phyloP scores from a whole-genome alignment of 2,329 filamentous ascomycete species.

The Decorospora gaudefroyi region DNA sequence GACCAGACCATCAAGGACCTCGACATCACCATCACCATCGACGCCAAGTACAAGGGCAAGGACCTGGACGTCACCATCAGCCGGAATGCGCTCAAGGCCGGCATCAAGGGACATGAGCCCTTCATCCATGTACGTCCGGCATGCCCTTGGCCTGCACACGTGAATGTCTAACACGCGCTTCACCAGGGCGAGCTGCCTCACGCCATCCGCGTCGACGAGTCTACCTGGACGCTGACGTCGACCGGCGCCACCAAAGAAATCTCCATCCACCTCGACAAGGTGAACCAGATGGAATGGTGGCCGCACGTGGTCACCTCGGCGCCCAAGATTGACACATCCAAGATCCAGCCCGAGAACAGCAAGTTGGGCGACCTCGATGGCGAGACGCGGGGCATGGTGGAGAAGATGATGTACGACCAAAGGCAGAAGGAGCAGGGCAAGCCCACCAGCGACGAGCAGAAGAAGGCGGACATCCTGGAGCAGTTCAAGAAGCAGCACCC shows the following conservation, averaged over 20 bases:
- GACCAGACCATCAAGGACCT: conserved; percentile 88
- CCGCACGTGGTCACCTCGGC: conserved; percentile 83
- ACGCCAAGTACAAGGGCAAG: conserved; percentile 79
- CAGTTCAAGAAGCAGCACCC: conserved; percentile 83
- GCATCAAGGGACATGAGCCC: conserved; percentile 84
- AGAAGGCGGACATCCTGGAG: conserved; percentile 89
- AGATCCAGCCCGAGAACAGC: conserved; percentile 91
- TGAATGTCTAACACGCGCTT: background rate
- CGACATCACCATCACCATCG: conserved; percentile 76
- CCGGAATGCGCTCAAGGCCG: conserved; percentile 76
- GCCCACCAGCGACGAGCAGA: conserved; percentile 90
- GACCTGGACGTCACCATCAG: conserved; percentile 84
- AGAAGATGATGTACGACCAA: conserved; percentile 99
- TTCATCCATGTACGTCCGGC: conserved; percentile 75
- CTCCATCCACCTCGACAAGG: conserved; percentile 88
- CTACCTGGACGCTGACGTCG: conserved; percentile 87
- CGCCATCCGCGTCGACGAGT: conserved; percentile 79
- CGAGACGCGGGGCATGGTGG: conserved; percentile 93
- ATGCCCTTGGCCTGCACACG: background rate
- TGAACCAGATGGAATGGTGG: conserved; percentile 99
- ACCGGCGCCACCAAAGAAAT: conserved; percentile 71
- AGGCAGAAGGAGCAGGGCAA: conserved; percentile 90
- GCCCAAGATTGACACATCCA: conserved; percentile 90
- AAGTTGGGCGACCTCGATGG: conserved; percentile 92
- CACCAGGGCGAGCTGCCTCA: conserved; percentile 81